Base-by-base conservation (phyloP, 768 basidiomycete genomes). In the Boletus rufocinnamomeus region DNA sequence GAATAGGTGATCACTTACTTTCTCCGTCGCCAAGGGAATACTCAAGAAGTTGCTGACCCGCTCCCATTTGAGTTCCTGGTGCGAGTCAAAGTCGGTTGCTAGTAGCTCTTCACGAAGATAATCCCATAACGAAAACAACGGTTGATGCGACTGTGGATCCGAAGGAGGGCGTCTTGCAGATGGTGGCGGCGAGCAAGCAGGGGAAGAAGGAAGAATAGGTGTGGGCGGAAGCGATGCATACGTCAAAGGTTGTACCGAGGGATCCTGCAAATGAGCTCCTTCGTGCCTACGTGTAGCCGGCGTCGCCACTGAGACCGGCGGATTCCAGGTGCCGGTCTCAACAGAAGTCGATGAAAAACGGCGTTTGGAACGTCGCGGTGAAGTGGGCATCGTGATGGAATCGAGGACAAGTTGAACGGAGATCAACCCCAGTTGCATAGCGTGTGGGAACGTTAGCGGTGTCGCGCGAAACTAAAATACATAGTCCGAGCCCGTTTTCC, bases 11-110 rank as follows among this genome's bases (percentile, higher is more conserved):
- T 9, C 41, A 40, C 78, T n/a, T 59, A 91, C 95, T 83, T 96
- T 95, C 74, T 99, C 97, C 63, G 95, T 85, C 5, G 95, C 95
- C 11, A 93, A 66, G 2, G 97, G 97, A 49, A 98, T 94, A 52
- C 83, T 88, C 57, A 99, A 75, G 70, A 98, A 99, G 74, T 98
- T 98, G 70, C 92, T 89, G 56, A 99, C 95, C 16, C 97, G 80
- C 68, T 98, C 96, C 90, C 94, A 93, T 73, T 95, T 95, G 64
- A 93, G 78, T 69, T 95, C 94, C 66, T 96, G 93, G 62, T 94
- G 92, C 0, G 90, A 93, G 72, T 96, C 93, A 69, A 93, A 92
- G 74, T 96, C 93, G n/a, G 91, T 94, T 1, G 90, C 92, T 9
- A 95, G 76, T 7, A 95, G 79, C 66, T 96, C 94, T 68, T 95